phyloP scores from a whole-genome alignment of 1,284 basidiomycete genomes.

The Gomphus bonarii region DNA sequence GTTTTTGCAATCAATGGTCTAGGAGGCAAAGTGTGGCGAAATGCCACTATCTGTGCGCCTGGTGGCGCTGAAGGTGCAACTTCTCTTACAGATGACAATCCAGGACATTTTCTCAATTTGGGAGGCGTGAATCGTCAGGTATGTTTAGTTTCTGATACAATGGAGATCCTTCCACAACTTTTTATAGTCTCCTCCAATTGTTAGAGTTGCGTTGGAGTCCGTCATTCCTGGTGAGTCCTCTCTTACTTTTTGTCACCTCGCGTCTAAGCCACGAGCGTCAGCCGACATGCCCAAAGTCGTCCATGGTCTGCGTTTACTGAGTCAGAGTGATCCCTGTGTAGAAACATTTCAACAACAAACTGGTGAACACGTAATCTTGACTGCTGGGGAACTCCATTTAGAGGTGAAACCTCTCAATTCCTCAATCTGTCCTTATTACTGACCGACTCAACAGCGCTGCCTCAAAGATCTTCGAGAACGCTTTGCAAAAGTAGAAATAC shows the following conservation, averaged over 20 bases:
- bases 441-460: conserved; percentile 55
- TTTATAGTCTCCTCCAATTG: conserved; percentile 74
- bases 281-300: conserved; percentile 93
- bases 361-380: conserved; percentile 95
- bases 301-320: conserved; percentile 79
- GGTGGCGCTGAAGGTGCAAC: conserved; percentile 30
- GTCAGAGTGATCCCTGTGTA: conserved; percentile 95
- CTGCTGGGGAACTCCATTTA: conserved; percentile 92
- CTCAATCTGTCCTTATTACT: conserved; percentile 1
- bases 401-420: conserved; percentile 46
- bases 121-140: conserved; percentile 70
- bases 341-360: conserved; percentile 96
- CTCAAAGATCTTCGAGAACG: conserved; percentile 91
- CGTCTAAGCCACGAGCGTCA: conserved; percentile 13
- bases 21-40: conserved; percentile 85
- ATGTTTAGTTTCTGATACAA: conserved; percentile 20
- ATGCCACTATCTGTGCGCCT: conserved; percentile 81
- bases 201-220: conserved; percentile 92
- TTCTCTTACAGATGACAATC: conserved; percentile 28
- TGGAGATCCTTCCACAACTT: conserved; percentile 7
- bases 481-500: conserved; percentile 89
- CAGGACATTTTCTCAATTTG: conserved; percentile 69
- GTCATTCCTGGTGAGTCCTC: conserved; percentile 44
- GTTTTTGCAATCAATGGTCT: conserved; percentile 91
- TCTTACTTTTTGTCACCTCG: background rate